Evolutionary conservation across 306 rosid species (phyloP), one percentile per base, ranked within the genome.

Genomic region (Glycine soja): DNA sequence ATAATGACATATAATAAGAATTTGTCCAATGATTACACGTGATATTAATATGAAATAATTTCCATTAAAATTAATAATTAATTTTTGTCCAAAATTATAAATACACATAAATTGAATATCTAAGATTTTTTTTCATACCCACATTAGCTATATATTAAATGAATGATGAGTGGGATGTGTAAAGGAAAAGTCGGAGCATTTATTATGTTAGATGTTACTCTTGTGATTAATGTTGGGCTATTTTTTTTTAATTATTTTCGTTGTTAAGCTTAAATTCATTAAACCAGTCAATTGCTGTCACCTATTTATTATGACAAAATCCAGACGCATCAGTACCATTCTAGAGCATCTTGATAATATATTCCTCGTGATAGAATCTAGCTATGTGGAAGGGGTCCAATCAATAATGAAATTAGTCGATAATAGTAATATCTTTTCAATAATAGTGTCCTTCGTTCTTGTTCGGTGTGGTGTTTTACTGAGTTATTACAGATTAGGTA

Each of bases 331-430:
- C 70, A 24, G 30, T 24, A 24, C 30, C 2, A 24, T 24, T 24
- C 16, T n/a, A 56, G 7, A 24, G 30, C 30, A 72, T 51, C 64
- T 72, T 51, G 30, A 24, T 24, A 10, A 8, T 24, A 77, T 78
- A 10, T 40, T 13, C 34, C 43, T 53, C 6, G 75, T 53, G 66
- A 69, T 19, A 56, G 81, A 42, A 75, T 75, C 72, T 75, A 18
- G 64, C 40, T 34, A 43, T n/a, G 2, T 30, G 45, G 15, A 46
- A 10, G 76, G 30, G 66, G 6, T 14, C 74, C 70, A 70, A 61
- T 53, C 47, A 62, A 75, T 70, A 76, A 70, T 84, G 66, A 19
- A 80, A 71, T 71, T 52, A 18, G 74, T 63, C 76, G 52, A 63
- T 75, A 70, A 72, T 34, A 24, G 30, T 24, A 45, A 10, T 11